Evolutionary conservation across 2,329 filamentous ascomycete species (phyloP).

Genomic region (Hypoxylon sp.): DNA sequence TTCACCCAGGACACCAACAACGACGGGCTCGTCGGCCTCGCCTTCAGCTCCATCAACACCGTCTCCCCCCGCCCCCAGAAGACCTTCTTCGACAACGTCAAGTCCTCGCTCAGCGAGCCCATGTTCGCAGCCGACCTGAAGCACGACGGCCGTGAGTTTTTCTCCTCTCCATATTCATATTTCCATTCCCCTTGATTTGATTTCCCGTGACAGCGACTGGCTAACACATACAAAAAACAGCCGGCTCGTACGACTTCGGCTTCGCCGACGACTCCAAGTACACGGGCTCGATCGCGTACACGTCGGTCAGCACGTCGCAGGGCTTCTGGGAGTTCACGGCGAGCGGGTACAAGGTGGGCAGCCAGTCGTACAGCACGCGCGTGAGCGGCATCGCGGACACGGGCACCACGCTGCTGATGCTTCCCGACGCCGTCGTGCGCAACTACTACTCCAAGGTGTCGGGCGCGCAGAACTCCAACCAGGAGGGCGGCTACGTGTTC

Average conservation of each 20-base stretch:
- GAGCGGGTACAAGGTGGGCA: slow-evolving; percentile 37
- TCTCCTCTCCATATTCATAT: not conserved
- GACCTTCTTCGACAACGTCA: slow-evolving; percentile 38
- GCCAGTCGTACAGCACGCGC: slow-evolving; percentile 15
- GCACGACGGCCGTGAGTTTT: slow-evolving; percentile 19
- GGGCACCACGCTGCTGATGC: slow-evolving; percentile 63
- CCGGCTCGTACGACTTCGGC: slow-evolving; percentile 45
- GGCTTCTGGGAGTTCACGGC: slow-evolving; percentile 44
- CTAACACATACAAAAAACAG: slow-evolving; percentile 3
- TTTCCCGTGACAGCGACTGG: too few relatives aligned
- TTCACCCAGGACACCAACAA: slow-evolving; percentile 38
- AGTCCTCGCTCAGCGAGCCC: slow-evolving; percentile 28
- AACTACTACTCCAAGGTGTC: slow-evolving; percentile 58
- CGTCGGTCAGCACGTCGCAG: slow-evolving; percentile 32
- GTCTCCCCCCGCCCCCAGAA: slow-evolving; percentile 23
- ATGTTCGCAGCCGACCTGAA: slow-evolving; percentile 41
- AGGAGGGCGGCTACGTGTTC: slow-evolving; percentile 57
- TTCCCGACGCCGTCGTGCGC: slow-evolving; percentile 54
- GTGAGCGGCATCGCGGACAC: slow-evolving; percentile 61
- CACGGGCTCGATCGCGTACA: slow-evolving; percentile 39
- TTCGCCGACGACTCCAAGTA: slow-evolving; percentile 37
- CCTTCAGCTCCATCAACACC: slow-evolving; percentile 36
- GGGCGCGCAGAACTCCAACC: slow-evolving; percentile 48
- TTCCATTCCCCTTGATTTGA: too few relatives aligned
- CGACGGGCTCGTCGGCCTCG: slow-evolving; percentile 38